phyloP scores from a whole-genome alignment of 768 basidiomycete genomes.

The Leccinum aurantiacum region DNA sequence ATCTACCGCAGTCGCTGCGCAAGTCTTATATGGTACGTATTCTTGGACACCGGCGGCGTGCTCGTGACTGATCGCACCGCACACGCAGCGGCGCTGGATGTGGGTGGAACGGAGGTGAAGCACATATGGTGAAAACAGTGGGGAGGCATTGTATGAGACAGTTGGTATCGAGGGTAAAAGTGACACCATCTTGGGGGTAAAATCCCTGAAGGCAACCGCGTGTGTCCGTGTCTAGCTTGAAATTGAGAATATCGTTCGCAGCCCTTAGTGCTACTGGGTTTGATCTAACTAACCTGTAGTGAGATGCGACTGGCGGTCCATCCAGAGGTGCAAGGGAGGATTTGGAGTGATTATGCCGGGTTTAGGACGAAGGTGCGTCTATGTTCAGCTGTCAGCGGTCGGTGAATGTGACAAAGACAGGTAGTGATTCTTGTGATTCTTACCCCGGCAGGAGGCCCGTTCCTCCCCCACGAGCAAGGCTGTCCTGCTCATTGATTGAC shows the following conservation, averaged over 20 bases:
- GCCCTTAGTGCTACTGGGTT: constrained; percentile 18
- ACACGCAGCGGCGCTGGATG: constrained; percentile 68
- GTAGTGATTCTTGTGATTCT: background rate
- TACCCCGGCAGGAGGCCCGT: background rate
- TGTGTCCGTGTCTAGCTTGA: constrained; percentile 63
- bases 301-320: constrained; percentile 71
- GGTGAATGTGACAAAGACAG: too few species aligned
- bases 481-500: background rate
- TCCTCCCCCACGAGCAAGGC: background rate
- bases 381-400: background rate
- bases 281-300: constrained; percentile 26
- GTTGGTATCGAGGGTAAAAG: constrained; percentile 43
- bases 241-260: constrained; percentile 59
- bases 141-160: constrained; percentile 62
- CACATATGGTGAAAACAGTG: constrained; percentile 77
- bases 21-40: constrained; percentile 61
- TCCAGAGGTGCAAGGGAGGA: constrained; percentile 60
- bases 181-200: constrained; percentile 50
- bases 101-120: constrained; percentile 60
- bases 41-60: background rate
- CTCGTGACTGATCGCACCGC: constrained; percentile 13
- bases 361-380: constrained; percentile 75
- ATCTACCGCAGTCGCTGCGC: constrained; percentile 58
- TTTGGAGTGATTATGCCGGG: constrained; percentile 88
- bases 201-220: constrained; percentile 60